Percentiles rank a stretch among this genome's conserved stretches.
phyloP scores from a whole-genome alignment of 768 basidiomycete genomes.

The Hirschioporus abietinus region DNA sequence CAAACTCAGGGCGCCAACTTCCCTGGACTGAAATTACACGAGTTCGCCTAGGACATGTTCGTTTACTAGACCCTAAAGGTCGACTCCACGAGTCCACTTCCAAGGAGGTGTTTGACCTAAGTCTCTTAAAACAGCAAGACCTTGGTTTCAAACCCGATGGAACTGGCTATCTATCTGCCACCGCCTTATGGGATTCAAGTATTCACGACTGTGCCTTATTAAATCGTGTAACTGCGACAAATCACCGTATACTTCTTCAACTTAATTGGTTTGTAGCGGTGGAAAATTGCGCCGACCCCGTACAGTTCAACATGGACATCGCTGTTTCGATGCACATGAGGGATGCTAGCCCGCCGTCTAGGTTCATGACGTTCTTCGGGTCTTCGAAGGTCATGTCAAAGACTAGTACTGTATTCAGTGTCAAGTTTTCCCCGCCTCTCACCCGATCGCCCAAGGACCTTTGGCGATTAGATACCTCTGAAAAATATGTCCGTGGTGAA shows the following conservation, averaged over 20 bases:
- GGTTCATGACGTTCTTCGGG: constrained; percentile 69
- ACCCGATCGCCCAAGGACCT: constrained; percentile 85
- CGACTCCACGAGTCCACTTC: constrained; percentile 74
- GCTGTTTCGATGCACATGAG: constrained; percentile 79
- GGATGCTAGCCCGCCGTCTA: constrained; percentile 80
- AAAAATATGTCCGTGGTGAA: constrained; percentile 93
- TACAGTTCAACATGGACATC: constrained; percentile 86
- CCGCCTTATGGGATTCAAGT: constrained; percentile 90
- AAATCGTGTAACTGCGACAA: constrained; percentile 75
- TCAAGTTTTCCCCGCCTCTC: constrained; percentile 76
- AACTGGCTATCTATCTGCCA: constrained; percentile 61
- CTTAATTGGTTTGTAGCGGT: constrained; percentile 74
- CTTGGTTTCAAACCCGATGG: constrained; percentile 83
- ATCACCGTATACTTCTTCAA: constrained; percentile 77
- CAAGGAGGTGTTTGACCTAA: constrained; percentile 65
- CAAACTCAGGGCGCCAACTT: constrained; percentile 84
- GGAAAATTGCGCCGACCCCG: constrained; percentile 78
- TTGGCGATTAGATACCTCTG: constrained; percentile 92
- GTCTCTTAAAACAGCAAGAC: constrained; percentile 64
- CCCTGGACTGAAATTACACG: constrained; percentile 81
- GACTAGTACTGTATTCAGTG: constrained; percentile 77
- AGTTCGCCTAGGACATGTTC: constrained; percentile 76
- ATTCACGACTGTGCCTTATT: constrained; percentile 81
- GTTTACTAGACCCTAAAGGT: constrained; percentile 80
- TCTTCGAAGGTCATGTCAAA: constrained; percentile 73